Evolutionary conservation across 345 rosid genomes (phyloP).

Genomic region (Lepidium sativum): DNA sequence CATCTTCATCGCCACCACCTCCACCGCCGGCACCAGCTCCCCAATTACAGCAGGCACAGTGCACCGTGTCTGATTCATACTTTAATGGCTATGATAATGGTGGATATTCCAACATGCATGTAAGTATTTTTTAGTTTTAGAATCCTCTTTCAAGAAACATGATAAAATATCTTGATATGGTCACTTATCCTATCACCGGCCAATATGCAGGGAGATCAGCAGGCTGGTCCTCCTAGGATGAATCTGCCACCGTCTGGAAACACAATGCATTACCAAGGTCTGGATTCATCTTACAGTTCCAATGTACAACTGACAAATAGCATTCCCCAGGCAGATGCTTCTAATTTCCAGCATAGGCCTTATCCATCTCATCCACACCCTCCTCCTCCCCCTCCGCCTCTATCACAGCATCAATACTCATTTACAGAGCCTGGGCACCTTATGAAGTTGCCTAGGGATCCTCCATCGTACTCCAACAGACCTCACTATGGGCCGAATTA

Average conservation of each 20-base stretch:
- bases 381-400: constrained; percentile 28
- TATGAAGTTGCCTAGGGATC: constrained; percentile 43
- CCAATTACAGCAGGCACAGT: too few species aligned
- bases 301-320: constrained; percentile 30
- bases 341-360: constrained; percentile 46
- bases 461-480: constrained; percentile 47
- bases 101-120: constrained; percentile 35
- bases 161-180: not conserved
- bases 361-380: constrained; percentile 60
- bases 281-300: constrained; percentile 43
- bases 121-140: constrained; percentile 16
- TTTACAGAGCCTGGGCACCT: constrained; percentile 47
- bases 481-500: constrained; percentile 38
- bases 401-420: constrained; percentile 59
- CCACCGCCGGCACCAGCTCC: constrained; percentile 34
- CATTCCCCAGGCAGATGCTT: constrained; percentile 42
- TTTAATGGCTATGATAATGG: constrained; percentile 33
- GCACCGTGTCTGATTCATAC: constrained; percentile 36
- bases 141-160: not conserved
- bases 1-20: constrained; percentile 39
- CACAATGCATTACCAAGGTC: constrained; percentile 38
- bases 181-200: not conserved
- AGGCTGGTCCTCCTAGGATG: constrained; percentile 35
- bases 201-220: constrained; percentile 46
- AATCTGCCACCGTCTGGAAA: constrained; percentile 34